Base-by-base conservation (phyloP, 1,139 yeast species). In the Scheffersomyces parashehatae region DNA sequence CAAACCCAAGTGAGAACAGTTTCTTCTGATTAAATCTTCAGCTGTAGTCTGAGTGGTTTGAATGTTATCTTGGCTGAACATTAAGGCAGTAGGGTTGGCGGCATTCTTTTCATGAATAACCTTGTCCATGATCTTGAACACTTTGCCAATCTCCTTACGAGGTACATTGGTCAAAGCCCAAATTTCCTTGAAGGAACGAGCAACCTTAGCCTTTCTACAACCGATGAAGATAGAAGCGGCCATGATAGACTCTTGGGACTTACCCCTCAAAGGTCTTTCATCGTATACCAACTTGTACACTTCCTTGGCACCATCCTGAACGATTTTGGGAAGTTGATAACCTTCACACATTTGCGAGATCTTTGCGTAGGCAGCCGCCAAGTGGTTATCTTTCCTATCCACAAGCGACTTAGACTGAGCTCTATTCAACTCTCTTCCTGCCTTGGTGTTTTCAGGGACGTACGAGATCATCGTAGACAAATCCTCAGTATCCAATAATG, bases 261-360 rank as follows among this genome's bases (percentile, higher is more conserved):
- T 89, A 43, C 98, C 97, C 62, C 93, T 82, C 54, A 93, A 75
- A 13, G 86, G 81, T 52, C 85, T 82, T 56, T 91, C 97, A 54
- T 93, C 98, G 58, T 89, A 83, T 16, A 95, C 96, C 49, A 91
- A 70, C 62, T 91, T 91, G 65, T 88, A 93, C 24, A 95, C 97
- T 66, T 93, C 98, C 62, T 93, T 93, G 29, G 98, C 97, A 52
- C 96, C 95, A 67, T 93, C 99, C 62, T 90, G 97, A 8, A 93
- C 98, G 51, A 93, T 88, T 60, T 87, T 86, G 3, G 99, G 98
- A 46, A 93, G 70, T 62, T 90, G 95, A 54, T 89, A 95, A 12
- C 97, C 98, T 61, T 93, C 99, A 65, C 98, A 93, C 88, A 93
- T 87, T 69, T 90, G 96, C 1, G 97, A 83, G 32, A 93, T 90